These are phyloP conservation scores for Steccherinum ochraceum DNA, from an alignment of 768 basidiomycete genomes.

Conservation along the genomic window DNA sequence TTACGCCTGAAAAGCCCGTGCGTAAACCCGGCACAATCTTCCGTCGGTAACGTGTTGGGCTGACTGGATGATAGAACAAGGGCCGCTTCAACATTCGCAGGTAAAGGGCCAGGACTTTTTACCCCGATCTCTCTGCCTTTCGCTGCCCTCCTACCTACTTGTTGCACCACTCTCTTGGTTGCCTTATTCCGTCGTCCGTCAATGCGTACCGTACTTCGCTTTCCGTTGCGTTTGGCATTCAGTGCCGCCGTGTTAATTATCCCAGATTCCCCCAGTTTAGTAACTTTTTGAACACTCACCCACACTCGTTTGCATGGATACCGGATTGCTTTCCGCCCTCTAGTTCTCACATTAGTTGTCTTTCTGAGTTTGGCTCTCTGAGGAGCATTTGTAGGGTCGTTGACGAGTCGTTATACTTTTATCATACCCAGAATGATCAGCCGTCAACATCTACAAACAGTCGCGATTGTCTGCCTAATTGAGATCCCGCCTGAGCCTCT, in stretches of 20 bases:
- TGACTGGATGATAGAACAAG: conserved; percentile 42
- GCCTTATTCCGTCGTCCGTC: conserved; percentile 13
- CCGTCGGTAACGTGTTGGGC: conserved; percentile 1
- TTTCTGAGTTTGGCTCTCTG: conserved; percentile 17
- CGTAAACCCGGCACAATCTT: conserved; percentile 46
- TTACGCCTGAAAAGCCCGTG: conserved; percentile 85
- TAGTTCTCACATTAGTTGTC: conserved; percentile 12
- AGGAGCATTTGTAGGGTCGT: conserved; percentile 15
- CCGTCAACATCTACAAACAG: conserved; percentile 24
- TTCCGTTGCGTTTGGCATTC: conserved; percentile 15
- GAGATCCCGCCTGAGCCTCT: conserved; percentile 5
- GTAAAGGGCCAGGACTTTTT: conserved; percentile 30
- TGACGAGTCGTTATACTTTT: conserved; percentile 15
- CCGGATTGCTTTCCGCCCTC: conserved; percentile 17
- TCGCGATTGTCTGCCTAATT: conserved; percentile 5
- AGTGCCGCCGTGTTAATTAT: conserved; percentile 28
- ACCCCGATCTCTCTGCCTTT: too few species aligned
- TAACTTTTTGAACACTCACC: conserved; percentile 42
- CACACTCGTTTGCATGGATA: conserved; percentile 28
- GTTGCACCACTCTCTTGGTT: conserved; percentile 17
- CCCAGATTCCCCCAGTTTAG: conserved; percentile 27
- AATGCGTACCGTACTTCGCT: conserved; percentile 3
- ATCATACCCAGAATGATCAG: conserved; percentile 22
- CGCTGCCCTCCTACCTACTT: background rate
- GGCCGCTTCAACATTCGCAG: conserved; percentile 66